Evolutionary conservation across 306 rosid genomes (phyloP), one percentile per base, ranked within the genome.

Genomic region (Vigna radiata): DNA sequence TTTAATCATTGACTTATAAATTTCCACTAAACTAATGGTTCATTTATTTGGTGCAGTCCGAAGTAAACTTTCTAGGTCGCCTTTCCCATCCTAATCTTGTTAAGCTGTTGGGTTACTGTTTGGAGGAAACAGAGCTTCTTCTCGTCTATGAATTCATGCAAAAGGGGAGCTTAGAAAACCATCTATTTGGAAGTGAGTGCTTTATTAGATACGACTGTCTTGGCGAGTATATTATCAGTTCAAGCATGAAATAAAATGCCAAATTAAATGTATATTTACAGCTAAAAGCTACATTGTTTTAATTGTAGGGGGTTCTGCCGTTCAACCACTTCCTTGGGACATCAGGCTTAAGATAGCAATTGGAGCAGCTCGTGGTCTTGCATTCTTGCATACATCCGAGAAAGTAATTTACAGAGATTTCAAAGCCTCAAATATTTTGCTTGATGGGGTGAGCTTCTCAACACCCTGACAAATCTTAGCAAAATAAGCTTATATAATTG

Each of bases 141-240:
- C 97, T 92, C 5, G 86, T 90, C 18, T 96, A 92, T 14, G 99
- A 96, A 84, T 92, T 87, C 88, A 92, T 96, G 99, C 98, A 91
- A 72, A 96, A 72, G 58, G 99, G 99, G 41, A 91, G 99, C 83
- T 79, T 96, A 83, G 97, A 91, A 74, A 88, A 91, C 83, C 98
- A 92, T 70, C 91, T 96, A 5, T 96, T 96, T 86, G 98, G 99
- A 89, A 96, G 98, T 91, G 80, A 88, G 95, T 68, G 65, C 70
- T 76, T 50, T 37, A 17, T 39, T 69, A 59, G 18, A 55, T 73
- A 36, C 33, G 37, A 15, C 25, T 68, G 73, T 29, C 69, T 73
- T 56, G 59, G 23, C 66, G 59, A 43, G 47, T 71, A 6, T 55
- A n/a, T 60, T 10, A 15, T 16, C 5, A 39, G 29, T 43, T 19